Evolutionary conservation across 2,329 filamentous ascomycete species (phyloP).

Genomic region (Periconia digitata): DNA sequence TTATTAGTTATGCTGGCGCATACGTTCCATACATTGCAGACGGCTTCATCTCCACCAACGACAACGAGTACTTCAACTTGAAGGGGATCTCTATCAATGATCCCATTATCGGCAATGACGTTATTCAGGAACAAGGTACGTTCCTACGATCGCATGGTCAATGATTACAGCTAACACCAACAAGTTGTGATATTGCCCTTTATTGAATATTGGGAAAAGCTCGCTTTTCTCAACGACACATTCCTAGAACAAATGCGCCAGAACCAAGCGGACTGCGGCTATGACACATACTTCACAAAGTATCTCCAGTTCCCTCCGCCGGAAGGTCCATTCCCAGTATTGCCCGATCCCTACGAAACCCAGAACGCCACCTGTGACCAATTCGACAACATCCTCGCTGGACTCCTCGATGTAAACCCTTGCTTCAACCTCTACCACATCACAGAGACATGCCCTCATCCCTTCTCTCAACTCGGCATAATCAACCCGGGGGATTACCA

Average conservation of each 20-base stretch:
- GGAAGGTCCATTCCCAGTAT: constrained; percentile 27
- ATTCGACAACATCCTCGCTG: constrained; percentile 44
- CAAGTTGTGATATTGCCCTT: constrained; percentile 38
- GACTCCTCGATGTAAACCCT: constrained; percentile 48
- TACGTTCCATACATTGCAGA: constrained; percentile 62
- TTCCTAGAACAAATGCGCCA: constrained; percentile 41
- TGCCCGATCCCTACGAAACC: constrained; percentile 16
- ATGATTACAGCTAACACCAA: constrained; percentile 3
- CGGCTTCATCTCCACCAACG: constrained; percentile 56
- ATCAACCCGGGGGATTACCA: constrained; percentile 43
- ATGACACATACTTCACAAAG: constrained; percentile 35
- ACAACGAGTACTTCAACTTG: constrained; percentile 37
- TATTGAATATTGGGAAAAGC: constrained; percentile 43
- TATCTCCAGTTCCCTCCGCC: constrained; percentile 47
- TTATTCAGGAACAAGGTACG: constrained; percentile 40
- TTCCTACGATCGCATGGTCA: constrained; percentile 1
- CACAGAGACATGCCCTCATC: constrained; percentile 48
- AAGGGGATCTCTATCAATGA: constrained; percentile 50
- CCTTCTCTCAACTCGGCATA: constrained; percentile 41
- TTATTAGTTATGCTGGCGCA: constrained; percentile 45
- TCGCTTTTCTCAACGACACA: constrained; percentile 48
- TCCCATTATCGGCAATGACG: constrained; percentile 47
- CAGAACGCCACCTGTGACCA: constrained; percentile 39
- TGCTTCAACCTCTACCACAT: constrained; percentile 57
- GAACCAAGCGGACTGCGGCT: constrained; percentile 39